phyloP scores from a whole-genome alignment of 768 basidiomycete genomes.

The Boletus barrowsii region DNA sequence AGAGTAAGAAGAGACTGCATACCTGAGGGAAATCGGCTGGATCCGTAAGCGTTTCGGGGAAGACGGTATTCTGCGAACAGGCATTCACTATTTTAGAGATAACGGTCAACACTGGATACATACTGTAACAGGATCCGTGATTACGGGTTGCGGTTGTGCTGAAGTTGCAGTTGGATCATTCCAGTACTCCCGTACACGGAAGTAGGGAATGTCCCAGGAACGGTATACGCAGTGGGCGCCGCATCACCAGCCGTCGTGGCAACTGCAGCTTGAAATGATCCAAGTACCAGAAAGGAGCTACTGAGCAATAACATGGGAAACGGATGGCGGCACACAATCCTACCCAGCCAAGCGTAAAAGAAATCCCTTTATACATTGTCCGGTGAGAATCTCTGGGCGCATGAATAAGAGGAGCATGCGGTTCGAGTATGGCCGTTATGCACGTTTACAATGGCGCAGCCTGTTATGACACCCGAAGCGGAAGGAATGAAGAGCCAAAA shows the following conservation, averaged over 20 bases:
- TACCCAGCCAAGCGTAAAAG: too few species aligned
- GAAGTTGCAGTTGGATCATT: slow-evolving; percentile 62
- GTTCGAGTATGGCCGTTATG: background rate
- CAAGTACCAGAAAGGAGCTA: too few species aligned
- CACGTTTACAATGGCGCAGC: slow-evolving; percentile 1
- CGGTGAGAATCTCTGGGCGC: background rate
- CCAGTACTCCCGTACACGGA: slow-evolving; percentile 43
- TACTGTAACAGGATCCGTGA: slow-evolving; percentile 66
- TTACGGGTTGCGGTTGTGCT: slow-evolving; percentile 65
- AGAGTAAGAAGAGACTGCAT: background rate
- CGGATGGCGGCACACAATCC: too few species aligned
- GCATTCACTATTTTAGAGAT: background rate
- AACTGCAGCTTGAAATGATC: background rate
- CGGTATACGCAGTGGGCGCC: slow-evolving; percentile 44
- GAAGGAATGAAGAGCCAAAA: too few species aligned
- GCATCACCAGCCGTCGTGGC: background rate
- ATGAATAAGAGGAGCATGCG: background rate
- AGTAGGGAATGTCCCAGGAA: slow-evolving; percentile 58
- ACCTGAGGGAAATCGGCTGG: slow-evolving; percentile 41
- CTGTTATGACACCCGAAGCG: too few species aligned
- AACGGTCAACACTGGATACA: slow-evolving; percentile 9
- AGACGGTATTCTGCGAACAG: slow-evolving; percentile 45
- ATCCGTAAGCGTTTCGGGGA: slow-evolving; percentile 34
- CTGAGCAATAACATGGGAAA: too few species aligned
- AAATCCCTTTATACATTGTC: background rate